Base-by-base conservation (phyloP, 2,329 filamentous ascomycete genomes). In the Epichloe sp. region DNA sequence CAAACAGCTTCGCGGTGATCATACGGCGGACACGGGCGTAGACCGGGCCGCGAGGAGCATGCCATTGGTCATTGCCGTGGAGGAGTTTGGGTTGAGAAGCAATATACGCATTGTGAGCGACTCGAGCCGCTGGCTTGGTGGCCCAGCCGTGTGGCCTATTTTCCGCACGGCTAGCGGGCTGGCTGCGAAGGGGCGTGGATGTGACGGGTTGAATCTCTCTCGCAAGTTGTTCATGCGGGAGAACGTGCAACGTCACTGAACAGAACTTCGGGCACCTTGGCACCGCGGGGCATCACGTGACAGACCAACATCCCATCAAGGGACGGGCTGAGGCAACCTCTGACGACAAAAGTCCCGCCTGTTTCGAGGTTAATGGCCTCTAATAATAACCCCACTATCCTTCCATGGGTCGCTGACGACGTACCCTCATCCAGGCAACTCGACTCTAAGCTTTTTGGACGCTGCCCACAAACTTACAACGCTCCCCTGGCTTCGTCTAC, bases 11-110 rank as follows among this genome's bases (percentile, higher is more conserved):
- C 5, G 8, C 21, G 21, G 31, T 36, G 21, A 40, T 44, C 54
- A 44, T 56, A 57, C 55, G 53, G 65, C 56, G 38, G 66, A 61
- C 3, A 74, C 17, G 8, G 52, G 50, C 8, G 51, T 54, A n/a
- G 46, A 53, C 37, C 43, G 53, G 49, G 58, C 57, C 5, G 56
- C 56, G n/a, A 48, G 26, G 21, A 52, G 73, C 59, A 90, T 73
- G 26, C 77, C 79, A 6, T 79, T 70, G 11, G 86, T 91, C 86
- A 91, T 91, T 51, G 74, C 70, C 51, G 69, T 59, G 1, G 83
- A 88, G 2, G 85, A 88, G 68, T 93, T 93, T 36, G 87, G 86
- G 61, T 93, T 91, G 59, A 91, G 75, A 54, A 91, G 71, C 41
- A 91, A 74, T 55, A 90, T 80, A 48, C 48, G 54, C 55, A 53